These are phyloP conservation scores for Mallotus japonicus DNA, from an alignment of 441 rosid species.

Conservation along the genomic window DNA sequence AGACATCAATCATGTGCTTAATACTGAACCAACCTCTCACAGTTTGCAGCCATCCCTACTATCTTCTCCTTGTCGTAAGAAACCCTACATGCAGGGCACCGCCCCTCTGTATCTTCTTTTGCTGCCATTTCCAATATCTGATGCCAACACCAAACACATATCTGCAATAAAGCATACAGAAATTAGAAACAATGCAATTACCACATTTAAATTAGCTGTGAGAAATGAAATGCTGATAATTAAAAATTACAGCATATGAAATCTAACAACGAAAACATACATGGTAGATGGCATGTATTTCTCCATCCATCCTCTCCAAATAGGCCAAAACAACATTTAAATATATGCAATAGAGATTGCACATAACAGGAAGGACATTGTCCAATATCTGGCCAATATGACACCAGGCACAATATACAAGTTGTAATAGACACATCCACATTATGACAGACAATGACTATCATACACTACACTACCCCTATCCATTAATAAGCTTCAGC, in stretches of 20 bases:
- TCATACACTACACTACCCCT: not conserved
- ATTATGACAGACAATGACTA: not conserved
- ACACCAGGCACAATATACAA: not conserved
- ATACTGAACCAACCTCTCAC: conserved; percentile 36
- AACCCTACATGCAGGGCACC: conserved; percentile 51
- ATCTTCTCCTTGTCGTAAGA: conserved; percentile 56
- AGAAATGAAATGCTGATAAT: not conserved
- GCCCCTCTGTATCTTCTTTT: conserved; percentile 49
- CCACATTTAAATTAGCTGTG: not conserved
- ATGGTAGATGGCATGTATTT: not conserved
- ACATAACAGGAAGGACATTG: not conserved
- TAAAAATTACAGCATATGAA: not conserved
- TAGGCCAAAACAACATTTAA: not conserved
- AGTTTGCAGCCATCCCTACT: conserved; percentile 45
- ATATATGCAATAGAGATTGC: not conserved
- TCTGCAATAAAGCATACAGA: conserved; percentile 24
- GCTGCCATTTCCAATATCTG: conserved; percentile 58
- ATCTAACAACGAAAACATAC: not conserved
- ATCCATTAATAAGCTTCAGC: not conserved
- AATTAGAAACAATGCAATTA: not conserved
- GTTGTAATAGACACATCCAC: not conserved
- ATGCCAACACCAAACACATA: conserved; percentile 61
- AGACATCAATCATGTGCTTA: not conserved
- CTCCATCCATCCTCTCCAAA: not conserved
- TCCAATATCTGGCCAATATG: not conserved